phyloP scores from a whole-genome alignment of 1,139 yeast species.

The Nakaseomyces sp. region DNA sequence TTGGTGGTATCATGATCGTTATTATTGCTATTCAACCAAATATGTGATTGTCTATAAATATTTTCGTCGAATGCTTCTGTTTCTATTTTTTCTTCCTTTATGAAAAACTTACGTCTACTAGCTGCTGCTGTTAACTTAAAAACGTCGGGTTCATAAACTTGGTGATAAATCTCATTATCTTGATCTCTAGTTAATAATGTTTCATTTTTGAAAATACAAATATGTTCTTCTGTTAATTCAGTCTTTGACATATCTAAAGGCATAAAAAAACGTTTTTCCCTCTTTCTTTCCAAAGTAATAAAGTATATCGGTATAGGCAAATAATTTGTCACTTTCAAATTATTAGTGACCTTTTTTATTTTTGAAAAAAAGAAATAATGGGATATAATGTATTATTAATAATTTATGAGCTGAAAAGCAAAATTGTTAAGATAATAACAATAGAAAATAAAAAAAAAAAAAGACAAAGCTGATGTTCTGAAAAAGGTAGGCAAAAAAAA shows the following conservation, averaged over 20 bases:
- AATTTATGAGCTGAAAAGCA: no score
- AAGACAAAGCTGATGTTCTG: no score
- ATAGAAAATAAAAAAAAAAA: no score
- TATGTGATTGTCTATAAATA: neutral
- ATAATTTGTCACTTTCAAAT: no score
- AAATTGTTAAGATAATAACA: no score
- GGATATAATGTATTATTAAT: no score
- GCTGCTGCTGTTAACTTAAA: neutral
- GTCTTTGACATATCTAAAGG: neutral
- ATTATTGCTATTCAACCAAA: neutral
- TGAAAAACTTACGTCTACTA: neutral
- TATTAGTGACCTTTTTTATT: no score
- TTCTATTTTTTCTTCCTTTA: neutral
- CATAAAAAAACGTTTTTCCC: neutral
- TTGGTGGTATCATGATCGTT: neutral
- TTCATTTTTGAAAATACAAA: neutral
- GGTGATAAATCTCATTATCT: neutral
- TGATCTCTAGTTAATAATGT: neutral
- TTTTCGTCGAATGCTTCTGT: neutral
- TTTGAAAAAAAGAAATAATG: no score
- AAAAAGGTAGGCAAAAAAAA: no score
- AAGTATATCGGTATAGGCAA: no score
- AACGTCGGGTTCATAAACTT: neutral
- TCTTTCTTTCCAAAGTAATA: no score
- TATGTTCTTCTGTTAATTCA: neutral